Percentiles rank a stretch among this genome's conserved stretches.
These are phyloP conservation scores for Pythium utonaiense DNA, from an alignment of 352 stramenopile species.

Conservation along the genomic window DNA sequence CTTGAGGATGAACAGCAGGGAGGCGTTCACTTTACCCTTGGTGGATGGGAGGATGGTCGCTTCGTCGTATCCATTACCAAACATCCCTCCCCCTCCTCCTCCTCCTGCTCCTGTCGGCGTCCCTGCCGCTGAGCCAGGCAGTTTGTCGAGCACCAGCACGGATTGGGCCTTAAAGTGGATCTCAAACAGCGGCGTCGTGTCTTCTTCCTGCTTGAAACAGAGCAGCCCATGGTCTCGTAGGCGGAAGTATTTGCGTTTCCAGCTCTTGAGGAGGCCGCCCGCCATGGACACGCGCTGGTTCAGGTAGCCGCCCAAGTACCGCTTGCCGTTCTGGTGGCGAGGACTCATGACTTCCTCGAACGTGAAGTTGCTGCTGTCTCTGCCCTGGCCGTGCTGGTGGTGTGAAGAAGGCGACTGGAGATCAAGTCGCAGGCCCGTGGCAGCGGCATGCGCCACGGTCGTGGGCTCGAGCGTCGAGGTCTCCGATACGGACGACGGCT, in stretches of 20 bases:
- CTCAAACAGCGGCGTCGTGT: conserved; percentile 50
- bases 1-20: conserved; percentile 42
- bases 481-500: conserved; percentile 3
- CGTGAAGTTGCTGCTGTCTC: conserved; percentile 24
- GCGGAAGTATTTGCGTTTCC: conserved; percentile 72
- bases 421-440: background rate
- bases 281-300: conserved; percentile 52
- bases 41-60: conserved; percentile 17
- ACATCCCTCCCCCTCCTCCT: background rate
- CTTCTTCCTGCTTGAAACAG: conserved; percentile 54
- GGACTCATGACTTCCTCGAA: conserved; percentile 57
- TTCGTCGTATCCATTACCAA: conserved; percentile 6
- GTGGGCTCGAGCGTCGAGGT: conserved; percentile 5
- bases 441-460: background rate
- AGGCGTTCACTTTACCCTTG: conserved; percentile 26
- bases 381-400: background rate
- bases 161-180: conserved; percentile 53
- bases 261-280: conserved; percentile 60
- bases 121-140: background rate
- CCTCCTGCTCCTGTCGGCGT: background rate
- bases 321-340: conserved; percentile 47
- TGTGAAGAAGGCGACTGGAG: conserved; percentile 24
- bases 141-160: conserved; percentile 30
- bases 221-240: conserved; percentile 60
- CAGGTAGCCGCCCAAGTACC: conserved; percentile 54